phyloP scores from a whole-genome alignment of 2,329 filamentous ascomycete genomes.

The Paracoccidioides brasiliensis region DNA sequence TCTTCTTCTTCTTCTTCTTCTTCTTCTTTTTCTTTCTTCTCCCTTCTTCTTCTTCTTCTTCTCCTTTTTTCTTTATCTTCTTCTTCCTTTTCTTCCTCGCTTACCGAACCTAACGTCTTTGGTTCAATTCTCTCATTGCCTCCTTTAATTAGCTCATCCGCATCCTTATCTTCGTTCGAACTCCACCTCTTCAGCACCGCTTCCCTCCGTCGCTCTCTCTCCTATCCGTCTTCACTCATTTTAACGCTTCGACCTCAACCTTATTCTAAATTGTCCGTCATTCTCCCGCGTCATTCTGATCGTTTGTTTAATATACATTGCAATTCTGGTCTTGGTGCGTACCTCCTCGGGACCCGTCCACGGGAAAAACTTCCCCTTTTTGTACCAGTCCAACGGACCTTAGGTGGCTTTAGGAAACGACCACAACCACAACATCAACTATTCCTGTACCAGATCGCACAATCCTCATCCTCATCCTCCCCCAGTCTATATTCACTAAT shows the following conservation, averaged over 20 bases:
- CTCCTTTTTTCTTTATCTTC: not conserved
- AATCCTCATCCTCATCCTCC: not conserved
- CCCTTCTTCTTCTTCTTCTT: not conserved
- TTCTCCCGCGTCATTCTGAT: not conserved
- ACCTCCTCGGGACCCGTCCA: not conserved
- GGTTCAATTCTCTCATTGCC: not conserved
- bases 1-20: not conserved
- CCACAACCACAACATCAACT: not conserved
- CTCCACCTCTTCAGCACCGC: no score
- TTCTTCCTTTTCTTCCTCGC: not conserved
- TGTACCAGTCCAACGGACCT: not conserved
- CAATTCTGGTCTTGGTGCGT: not conserved
- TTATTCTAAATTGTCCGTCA: not conserved
- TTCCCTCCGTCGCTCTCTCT: not conserved
- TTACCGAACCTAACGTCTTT: conserved; percentile 1
- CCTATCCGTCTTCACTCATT: not conserved
- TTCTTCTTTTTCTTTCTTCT: not conserved
- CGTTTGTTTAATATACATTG: not conserved
- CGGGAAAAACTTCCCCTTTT: not conserved
- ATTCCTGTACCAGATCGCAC: not conserved
- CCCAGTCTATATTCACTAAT: not conserved
- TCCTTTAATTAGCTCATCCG: not conserved
- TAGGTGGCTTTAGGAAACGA: not conserved
- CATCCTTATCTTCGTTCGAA: not conserved
- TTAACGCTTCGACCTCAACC: not conserved